Conservation (phyloP, 176 grass and related monocot genomes). For the Guadua angustifolia region DNA sequence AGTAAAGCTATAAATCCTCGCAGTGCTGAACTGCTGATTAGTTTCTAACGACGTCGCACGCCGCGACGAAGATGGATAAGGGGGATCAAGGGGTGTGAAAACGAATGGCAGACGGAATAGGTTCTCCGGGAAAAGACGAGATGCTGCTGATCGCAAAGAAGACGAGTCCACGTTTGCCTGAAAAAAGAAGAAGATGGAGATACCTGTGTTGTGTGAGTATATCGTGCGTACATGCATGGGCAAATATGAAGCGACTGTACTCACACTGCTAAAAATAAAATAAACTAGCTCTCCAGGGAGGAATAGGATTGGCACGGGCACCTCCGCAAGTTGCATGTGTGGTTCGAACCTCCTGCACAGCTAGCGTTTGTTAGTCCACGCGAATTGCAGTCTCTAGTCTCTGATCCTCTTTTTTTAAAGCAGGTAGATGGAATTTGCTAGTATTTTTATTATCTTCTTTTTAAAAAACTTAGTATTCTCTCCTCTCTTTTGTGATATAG, state of each 20-base stretch:
- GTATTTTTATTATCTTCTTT: too few relatives aligned
- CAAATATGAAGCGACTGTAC: too few relatives aligned
- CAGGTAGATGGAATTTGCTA: too few relatives aligned
- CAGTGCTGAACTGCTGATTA: not conserved
- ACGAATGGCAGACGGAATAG: not conserved
- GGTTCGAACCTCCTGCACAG: not conserved
- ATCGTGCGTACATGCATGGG: not conserved
- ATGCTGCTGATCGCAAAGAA: not conserved
- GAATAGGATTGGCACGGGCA: too few relatives aligned
- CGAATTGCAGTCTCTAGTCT: not conserved
- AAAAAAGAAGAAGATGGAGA: not conserved
- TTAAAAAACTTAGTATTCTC: too few relatives aligned
- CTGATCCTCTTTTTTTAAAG: not conserved
- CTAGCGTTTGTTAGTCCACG: too few relatives aligned
- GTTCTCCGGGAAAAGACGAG: not conserved
- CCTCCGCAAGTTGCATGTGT: not conserved
- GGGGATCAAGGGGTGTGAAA: constrained; percentile 10
- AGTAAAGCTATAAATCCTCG: too few relatives aligned
- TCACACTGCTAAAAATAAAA: too few relatives aligned
- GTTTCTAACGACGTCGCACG: not conserved
- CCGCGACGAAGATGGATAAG: not conserved
- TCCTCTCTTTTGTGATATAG: not conserved
- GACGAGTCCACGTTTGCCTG: not conserved
- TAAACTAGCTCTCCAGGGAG: too few relatives aligned
- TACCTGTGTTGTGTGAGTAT: too few relatives aligned